Conservation (phyloP, 306 rosid species). For the Prunus mira region DNA sequence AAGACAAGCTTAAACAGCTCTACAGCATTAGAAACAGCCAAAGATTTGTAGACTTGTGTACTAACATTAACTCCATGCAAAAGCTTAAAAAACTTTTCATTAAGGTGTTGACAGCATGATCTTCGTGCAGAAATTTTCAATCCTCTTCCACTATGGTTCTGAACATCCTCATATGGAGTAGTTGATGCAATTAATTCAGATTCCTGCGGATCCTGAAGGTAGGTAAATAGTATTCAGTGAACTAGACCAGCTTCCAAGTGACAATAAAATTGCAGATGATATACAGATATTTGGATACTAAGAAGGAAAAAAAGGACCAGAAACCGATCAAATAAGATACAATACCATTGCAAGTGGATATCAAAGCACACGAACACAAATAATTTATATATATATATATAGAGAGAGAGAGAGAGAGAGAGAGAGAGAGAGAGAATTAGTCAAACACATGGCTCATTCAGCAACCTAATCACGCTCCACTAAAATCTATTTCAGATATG, state of each 20-base stretch:
- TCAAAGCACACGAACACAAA: background rate
- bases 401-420: background rate
- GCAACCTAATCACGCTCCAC: background rate
- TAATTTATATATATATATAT: background rate
- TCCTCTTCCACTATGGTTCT: slow-evolving; percentile 35
- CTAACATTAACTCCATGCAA: slow-evolving; percentile 46
- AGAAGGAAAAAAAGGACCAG: background rate
- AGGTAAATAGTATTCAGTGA: slow-evolving; percentile 22
- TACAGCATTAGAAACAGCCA: slow-evolving; percentile 92
- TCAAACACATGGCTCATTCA: background rate
- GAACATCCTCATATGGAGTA: slow-evolving; percentile 43
- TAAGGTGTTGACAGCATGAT: slow-evolving; percentile 47
- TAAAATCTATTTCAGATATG: background rate
- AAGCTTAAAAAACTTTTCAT: slow-evolving; percentile 56
- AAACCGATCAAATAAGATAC: background rate
- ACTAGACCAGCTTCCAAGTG: slow-evolving; percentile 11
- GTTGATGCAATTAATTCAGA: slow-evolving; percentile 36
- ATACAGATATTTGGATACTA: background rate
- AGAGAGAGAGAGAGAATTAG: background rate
- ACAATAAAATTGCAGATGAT: slow-evolving; percentile 11
- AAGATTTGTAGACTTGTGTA: slow-evolving; percentile 64
- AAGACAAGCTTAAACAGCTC: slow-evolving; percentile 97
- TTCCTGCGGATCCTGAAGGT: slow-evolving; percentile 51
- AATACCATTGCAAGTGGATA: background rate
- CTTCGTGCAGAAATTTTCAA: slow-evolving; percentile 33